phyloP scores from a whole-genome alignment of 2,329 filamentous ascomycete species.

The Trichoderma atrobrunneum region DNA sequence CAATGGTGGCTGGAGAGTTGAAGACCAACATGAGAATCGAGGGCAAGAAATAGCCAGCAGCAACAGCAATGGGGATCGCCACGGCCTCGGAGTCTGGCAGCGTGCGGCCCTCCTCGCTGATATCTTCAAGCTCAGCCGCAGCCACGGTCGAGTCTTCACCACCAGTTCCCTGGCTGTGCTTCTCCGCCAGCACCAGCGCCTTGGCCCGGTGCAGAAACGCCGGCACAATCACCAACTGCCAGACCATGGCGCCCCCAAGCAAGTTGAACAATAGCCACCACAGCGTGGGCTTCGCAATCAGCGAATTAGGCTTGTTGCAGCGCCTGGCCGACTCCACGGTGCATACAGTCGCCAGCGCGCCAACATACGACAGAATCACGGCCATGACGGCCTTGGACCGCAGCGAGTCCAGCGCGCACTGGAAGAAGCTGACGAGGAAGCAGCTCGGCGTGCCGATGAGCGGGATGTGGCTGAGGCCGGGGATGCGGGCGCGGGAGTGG shows the following conservation, averaged over 20 bases:
- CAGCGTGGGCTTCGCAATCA: constrained; percentile 39
- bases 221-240: constrained; percentile 51
- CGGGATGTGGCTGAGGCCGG: constrained; percentile 43
- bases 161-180: constrained; percentile 45
- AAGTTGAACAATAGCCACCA: constrained; percentile 50
- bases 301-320: constrained; percentile 36
- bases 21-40: constrained; percentile 46
- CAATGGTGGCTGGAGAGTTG: constrained; percentile 37
- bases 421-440: constrained; percentile 51
- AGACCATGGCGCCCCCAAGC: constrained; percentile 48
- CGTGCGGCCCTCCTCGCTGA: constrained; percentile 30
- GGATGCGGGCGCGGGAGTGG: constrained; percentile 46
- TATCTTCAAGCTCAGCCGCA: neutral
- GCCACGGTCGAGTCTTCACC: constrained; percentile 47
- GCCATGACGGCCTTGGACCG: constrained; percentile 43
- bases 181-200: constrained; percentile 32
- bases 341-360: constrained; percentile 47
- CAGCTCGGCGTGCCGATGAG: constrained; percentile 46
- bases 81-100: constrained; percentile 52
- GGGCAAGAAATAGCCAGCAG: constrained; percentile 47
- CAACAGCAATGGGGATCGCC: constrained; percentile 51
- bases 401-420: constrained; percentile 40
- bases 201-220: constrained; percentile 46
- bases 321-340: constrained; percentile 49
- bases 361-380: constrained; percentile 44